phyloP scores from a whole-genome alignment of 2,329 filamentous ascomycete genomes.

The Talaromyces sp. region DNA sequence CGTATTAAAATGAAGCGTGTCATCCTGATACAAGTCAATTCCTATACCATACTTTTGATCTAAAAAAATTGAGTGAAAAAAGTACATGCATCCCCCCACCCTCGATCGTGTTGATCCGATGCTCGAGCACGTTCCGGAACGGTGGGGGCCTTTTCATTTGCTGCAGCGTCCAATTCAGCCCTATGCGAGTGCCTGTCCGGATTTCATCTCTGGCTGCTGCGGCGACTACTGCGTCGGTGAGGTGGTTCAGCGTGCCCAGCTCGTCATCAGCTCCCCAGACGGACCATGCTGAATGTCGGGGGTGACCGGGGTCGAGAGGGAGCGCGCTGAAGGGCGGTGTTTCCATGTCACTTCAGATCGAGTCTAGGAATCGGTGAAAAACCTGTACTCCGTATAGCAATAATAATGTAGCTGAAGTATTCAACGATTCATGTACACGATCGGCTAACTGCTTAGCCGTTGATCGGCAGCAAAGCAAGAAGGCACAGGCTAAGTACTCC shows the following conservation, averaged over 20 bases:
- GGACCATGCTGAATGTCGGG: slow-evolving; percentile 41
- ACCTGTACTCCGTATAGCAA: too few relatives aligned
- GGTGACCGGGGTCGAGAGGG: slow-evolving; percentile 35
- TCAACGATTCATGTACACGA: too few relatives aligned
- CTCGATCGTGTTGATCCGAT: slow-evolving; percentile 22
- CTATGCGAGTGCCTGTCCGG: slow-evolving; percentile 35
- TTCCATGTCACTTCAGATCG: background rate
- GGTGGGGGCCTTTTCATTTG: slow-evolving; percentile 34
- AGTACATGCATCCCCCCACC: slow-evolving; percentile 29
- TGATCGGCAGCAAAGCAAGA: too few relatives aligned
- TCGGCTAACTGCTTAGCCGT: too few relatives aligned
- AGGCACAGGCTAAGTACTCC: too few relatives aligned
- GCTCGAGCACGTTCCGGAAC: slow-evolving; percentile 26
- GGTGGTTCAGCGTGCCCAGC: slow-evolving; percentile 41
- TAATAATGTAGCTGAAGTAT: too few relatives aligned
- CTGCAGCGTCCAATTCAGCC: slow-evolving; percentile 33
- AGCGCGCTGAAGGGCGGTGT: slow-evolving; percentile 36
- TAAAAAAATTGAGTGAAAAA: slow-evolving; percentile 34
- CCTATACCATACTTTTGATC: background rate
- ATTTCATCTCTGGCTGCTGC: slow-evolving; percentile 37
- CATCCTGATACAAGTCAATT: background rate
- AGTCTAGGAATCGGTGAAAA: too few relatives aligned
- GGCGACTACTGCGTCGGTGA: slow-evolving; percentile 40
- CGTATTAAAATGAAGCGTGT: slow-evolving; percentile 39
- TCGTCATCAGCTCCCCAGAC: slow-evolving; percentile 40